Percentiles rank a stretch among this genome's conserved stretches.
These are phyloP conservation scores for Wallacemonas rigidus DNA, from an alignment of 208 protist species.

Conservation along the genomic window DNA sequence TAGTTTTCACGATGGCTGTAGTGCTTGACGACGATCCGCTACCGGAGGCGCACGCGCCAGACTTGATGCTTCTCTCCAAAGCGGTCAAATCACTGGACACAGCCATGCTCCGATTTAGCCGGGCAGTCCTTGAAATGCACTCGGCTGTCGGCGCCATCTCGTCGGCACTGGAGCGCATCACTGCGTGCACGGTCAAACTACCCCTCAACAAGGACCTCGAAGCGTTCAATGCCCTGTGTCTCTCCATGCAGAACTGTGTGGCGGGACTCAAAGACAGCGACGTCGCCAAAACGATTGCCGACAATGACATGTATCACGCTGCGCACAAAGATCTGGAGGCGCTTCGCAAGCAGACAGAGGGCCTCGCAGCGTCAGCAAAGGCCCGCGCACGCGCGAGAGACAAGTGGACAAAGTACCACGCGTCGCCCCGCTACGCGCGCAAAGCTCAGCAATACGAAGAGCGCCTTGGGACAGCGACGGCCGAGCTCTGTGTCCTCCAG, in stretches of 20 bases:
- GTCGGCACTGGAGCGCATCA: background rate
- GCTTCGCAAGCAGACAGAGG: slow-evolving; percentile 1
- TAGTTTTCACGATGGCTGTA: background rate
- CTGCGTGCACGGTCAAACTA: slow-evolving; percentile 2
- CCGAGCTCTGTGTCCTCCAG: slow-evolving; percentile 1
- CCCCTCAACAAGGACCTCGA: background rate
- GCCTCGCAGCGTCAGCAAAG: background rate
- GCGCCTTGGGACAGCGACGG: background rate
- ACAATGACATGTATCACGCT: background rate
- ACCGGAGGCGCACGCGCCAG: background rate
- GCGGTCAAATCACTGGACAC: background rate
- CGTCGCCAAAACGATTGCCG: background rate
- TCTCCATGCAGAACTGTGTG: background rate
- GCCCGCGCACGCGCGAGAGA: background rate
- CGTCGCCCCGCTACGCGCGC: background rate
- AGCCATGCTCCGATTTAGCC: background rate
- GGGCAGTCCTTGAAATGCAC: slow-evolving; percentile 6
- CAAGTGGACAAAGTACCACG: background rate
- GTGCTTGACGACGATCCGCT: background rate
- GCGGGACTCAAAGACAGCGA: background rate
- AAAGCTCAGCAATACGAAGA: background rate
- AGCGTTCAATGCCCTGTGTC: slow-evolving; percentile 6
- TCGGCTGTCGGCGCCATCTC: background rate
- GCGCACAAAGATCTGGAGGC: slow-evolving; percentile 6
- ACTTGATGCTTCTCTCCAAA: slow-evolving; percentile 4